Percentiles rank a stretch among this genome's conserved stretches.
phyloP scores from a whole-genome alignment of 108 stramenopile genomes.

The Chaetoceros tenuissimus region DNA sequence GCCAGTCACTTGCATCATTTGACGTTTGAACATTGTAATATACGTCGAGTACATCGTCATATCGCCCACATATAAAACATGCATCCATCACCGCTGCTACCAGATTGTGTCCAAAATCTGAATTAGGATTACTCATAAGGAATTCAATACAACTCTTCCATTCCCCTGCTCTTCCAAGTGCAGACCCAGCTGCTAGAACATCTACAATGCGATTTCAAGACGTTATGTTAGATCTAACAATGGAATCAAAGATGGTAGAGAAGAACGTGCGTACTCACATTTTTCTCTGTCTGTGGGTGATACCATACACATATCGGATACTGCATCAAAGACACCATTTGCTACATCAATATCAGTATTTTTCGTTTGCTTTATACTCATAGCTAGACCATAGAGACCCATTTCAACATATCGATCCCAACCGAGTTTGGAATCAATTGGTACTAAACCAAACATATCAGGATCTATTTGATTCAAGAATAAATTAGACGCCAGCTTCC shows the following conservation, averaged over 20 bases:
- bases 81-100: slow-evolving; percentile 57
- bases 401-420: slow-evolving; percentile 28
- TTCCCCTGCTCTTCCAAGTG: slow-evolving; percentile 62
- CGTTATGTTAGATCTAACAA: too few species aligned
- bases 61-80: slow-evolving; percentile 37
- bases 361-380: slow-evolving; percentile 11
- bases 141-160: slow-evolving; percentile 56
- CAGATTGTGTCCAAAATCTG: slow-evolving; percentile 30
- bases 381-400: slow-evolving; percentile 58
- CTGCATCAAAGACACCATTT: slow-evolving; percentile 59
- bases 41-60: slow-evolving; percentile 34
- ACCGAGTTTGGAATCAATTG: slow-evolving; percentile 25
- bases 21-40: slow-evolving; percentile 28
- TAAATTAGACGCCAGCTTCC: slow-evolving; percentile 48
- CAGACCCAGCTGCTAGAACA: slow-evolving; percentile 72
- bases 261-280: slow-evolving; percentile 14
- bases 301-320: slow-evolving; percentile 59
- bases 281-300: slow-evolving; percentile 58
- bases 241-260: slow-evolving; percentile 1
- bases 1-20: slow-evolving; percentile 30
- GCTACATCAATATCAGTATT: slow-evolving; percentile 21
- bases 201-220: slow-evolving; percentile 10
- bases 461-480: slow-evolving; percentile 65
- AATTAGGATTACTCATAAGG: slow-evolving; percentile 19
- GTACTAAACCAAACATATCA: slow-evolving; percentile 22